Percentiles rank a stretch among this genome's conserved stretches.
Conservation (phyloP, 2,329 filamentous ascomycete genomes). For the Proliferodiscus dingleyae region DNA sequence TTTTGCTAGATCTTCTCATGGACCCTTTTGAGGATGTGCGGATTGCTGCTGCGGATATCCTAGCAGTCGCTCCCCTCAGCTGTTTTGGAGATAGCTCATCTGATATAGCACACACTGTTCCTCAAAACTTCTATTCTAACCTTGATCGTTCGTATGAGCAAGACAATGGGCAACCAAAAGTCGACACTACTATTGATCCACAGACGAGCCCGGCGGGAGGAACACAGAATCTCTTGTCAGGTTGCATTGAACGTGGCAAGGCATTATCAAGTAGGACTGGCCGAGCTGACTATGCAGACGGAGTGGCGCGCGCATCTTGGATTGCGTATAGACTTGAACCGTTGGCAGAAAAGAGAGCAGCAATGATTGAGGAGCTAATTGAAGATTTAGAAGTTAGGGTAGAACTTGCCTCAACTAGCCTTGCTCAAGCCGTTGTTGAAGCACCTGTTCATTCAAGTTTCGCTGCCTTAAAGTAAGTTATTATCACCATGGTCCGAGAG, state of each 20-base stretch:
- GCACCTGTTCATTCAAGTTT: constrained; percentile 67
- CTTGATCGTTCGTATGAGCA: neutral
- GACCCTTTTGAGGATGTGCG: constrained; percentile 94
- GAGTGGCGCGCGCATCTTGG: constrained; percentile 72
- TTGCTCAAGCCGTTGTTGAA: constrained; percentile 61
- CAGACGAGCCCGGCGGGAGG: neutral
- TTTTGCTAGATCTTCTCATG: constrained; percentile 73
- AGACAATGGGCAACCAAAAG: neutral
- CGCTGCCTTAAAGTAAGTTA: constrained; percentile 56
- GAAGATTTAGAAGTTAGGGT: constrained; percentile 61
- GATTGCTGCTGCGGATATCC: constrained; percentile 46
- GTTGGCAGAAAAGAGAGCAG: constrained; percentile 38
- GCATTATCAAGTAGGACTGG: constrained; percentile 63
- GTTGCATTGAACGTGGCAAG: constrained; percentile 50
- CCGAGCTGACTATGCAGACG: constrained; percentile 87
- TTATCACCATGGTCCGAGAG: too few relatives aligned
- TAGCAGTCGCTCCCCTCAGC: constrained; percentile 45
- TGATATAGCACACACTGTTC: neutral
- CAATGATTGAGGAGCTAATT: constrained; percentile 54
- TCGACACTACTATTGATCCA: neutral
- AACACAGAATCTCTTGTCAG: constrained; percentile 33
- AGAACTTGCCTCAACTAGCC: constrained; percentile 54
- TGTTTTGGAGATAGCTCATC: constrained; percentile 9
- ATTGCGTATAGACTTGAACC: constrained; percentile 58
- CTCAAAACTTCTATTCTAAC: neutral